Conservation (phyloP, 257 asterid species). For the Solanum chilense region DNA sequence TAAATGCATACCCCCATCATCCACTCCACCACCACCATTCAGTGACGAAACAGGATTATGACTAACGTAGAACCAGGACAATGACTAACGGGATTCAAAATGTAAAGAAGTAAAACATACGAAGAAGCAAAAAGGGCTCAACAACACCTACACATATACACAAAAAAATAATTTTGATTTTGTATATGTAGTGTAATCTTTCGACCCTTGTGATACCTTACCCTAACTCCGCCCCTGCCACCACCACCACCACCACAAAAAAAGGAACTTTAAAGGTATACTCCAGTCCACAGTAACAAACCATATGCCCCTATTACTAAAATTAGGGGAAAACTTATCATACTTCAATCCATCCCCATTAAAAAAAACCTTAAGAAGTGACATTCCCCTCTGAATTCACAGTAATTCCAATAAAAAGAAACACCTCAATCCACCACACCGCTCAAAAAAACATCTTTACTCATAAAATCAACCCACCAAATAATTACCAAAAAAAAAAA, state of each 20-base stretch:
- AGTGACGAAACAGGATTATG: neutral
- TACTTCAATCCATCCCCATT: neutral
- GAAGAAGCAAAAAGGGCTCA: neutral
- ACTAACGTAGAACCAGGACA: neutral
- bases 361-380: neutral
- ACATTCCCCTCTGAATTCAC: neutral
- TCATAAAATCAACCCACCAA: neutral
- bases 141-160: neutral
- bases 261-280: neutral
- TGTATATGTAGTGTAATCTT: neutral
- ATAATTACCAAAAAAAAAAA: neutral
- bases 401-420: neutral
- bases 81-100: neutral
- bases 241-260: neutral
- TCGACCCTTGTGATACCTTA: neutral
- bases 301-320: neutral
- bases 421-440: neutral
- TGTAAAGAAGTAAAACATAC: neutral
- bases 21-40: neutral
- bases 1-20: neutral
- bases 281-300: neutral
- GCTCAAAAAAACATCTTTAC: neutral
- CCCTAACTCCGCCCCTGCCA: neutral
- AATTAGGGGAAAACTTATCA: neutral
- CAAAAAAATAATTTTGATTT: too few species aligned